phyloP scores from a whole-genome alignment of 768 basidiomycete genomes.

The Nidularia sp. region DNA sequence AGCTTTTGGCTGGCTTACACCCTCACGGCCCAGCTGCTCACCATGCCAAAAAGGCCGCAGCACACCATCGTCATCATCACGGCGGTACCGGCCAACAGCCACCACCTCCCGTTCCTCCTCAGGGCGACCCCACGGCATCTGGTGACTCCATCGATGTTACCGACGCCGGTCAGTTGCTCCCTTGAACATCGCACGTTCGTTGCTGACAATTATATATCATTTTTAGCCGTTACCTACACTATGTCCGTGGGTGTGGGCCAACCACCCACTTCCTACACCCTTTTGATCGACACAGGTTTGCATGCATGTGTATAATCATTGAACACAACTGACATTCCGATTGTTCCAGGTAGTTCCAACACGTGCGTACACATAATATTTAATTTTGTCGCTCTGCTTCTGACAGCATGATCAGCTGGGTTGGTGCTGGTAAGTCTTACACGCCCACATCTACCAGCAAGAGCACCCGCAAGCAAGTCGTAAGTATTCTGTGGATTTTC shows the following conservation, averaged over 20 bases:
- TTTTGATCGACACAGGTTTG: conserved; percentile 54
- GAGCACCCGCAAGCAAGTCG: conserved; percentile 25
- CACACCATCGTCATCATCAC: conserved; percentile 5
- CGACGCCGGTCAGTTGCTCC: conserved; percentile 38
- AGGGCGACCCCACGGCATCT: conserved; percentile 11
- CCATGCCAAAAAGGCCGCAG: conserved; percentile 18
- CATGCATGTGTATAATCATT: neutral
- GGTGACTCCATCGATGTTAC: conserved; percentile 48
- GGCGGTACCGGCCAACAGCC: conserved; percentile 4
- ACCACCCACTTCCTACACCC: conserved; percentile 42
- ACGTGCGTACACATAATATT: conserved; percentile 7
- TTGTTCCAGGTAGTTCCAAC: conserved; percentile 28
- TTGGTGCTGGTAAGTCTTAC: conserved; percentile 47
- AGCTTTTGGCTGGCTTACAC: conserved; percentile 48
- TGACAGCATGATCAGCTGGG: conserved; percentile 28
- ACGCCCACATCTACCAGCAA: conserved; percentile 39
- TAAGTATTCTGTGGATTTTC: conserved; percentile 13
- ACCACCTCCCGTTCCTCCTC: conserved; percentile 12
- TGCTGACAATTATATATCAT: neutral
- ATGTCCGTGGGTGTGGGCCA: conserved; percentile 46
- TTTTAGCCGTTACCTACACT: conserved; percentile 44
- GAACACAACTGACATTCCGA: neutral
- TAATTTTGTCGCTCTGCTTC: neutral
- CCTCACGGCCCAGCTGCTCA: conserved; percentile 47
- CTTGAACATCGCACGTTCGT: neutral